These are phyloP conservation scores for Colletotrichum theobromicola DNA, from an alignment of 2,329 filamentous ascomycete species.

Conservation along the genomic window DNA sequence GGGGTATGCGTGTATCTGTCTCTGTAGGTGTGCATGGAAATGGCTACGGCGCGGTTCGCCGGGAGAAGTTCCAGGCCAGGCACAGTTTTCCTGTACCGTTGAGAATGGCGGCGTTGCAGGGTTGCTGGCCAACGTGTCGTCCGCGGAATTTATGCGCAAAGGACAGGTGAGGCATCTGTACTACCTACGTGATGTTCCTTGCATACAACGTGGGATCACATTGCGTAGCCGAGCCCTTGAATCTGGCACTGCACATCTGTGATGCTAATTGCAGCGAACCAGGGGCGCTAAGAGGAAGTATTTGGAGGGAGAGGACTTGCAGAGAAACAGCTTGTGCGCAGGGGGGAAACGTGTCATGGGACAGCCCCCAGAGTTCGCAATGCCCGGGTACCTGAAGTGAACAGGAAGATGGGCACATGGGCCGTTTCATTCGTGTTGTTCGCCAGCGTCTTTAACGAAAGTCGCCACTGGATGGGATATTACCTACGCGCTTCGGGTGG, in stretches of 20 bases:
- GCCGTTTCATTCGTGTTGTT: neutral
- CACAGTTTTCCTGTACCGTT: neutral
- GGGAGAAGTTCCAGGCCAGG: neutral
- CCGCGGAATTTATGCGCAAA: neutral
- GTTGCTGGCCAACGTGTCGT: neutral
- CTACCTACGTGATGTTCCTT: neutral
- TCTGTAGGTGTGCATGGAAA: neutral
- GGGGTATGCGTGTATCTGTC: neutral
- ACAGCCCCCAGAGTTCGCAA: neutral
- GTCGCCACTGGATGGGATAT: neutral
- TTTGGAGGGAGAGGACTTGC: slow-evolving; percentile 1
- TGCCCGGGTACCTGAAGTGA: neutral
- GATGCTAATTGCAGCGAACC: neutral
- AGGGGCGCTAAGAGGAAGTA: neutral
- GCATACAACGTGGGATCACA: neutral
- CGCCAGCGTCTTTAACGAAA: neutral
- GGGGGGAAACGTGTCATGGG: neutral
- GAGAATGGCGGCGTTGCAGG: neutral
- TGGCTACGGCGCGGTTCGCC: neutral
- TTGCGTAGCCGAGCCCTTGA: neutral
- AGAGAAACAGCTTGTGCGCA: neutral
- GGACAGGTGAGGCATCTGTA: neutral
- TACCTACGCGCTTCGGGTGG: neutral
- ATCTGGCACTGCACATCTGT: neutral
- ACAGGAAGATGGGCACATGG: neutral